Evolutionary conservation across 192 early-diverging fungal species (phyloP), one percentile per base, ranked within the genome.

Genomic region (Phycomyces blakesleeanus): DNA sequence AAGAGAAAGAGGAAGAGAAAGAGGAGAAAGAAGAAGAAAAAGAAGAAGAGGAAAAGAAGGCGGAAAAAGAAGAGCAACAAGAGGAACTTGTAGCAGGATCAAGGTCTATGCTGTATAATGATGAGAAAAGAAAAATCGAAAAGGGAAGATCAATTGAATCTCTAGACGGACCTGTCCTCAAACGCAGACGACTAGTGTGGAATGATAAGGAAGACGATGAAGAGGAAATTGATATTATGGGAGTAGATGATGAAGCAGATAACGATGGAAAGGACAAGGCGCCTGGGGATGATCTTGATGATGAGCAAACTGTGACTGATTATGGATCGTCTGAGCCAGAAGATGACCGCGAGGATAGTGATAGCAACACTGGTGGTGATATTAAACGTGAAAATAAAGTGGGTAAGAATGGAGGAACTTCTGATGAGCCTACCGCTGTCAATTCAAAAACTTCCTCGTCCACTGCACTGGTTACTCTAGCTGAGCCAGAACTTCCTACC

Each of bases 181-280:
- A 41, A 11, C n/a, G 6, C 20, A 1, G 25, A 49, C 7, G 25
- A 5, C 51, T 51, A 41, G 50, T 40, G 58, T 4, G 22, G 18
- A 29, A 41, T 37, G 55, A 52, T 38, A 50, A 56, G 10, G 64
- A 61, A 26, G 41, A 47, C 38, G 55, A 63, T 18, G 59, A 68
- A 9, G 65, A 71, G 18, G 42, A 40, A 27, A 55, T 66, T 16
- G 67, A 61, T 25, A 65, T 66, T 12, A 71, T 59, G 27, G 53
- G 50, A 25, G 69, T 69, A 37, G 69, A 80, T n/a, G 69, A 60
- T 64, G n/a, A 61, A 70, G 26, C 69, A 51, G 37, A 62, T 58
- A 47, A 51, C 10, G 53, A 54, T 21, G 55, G 59, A 15, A 26
- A 10, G 5, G 50, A 63, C 8, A 22, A 26, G 24, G 29, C 29